Evolutionary conservation across 164 flowering plant genomes (phyloP).

Genomic region (Berberis vulgaris): DNA sequence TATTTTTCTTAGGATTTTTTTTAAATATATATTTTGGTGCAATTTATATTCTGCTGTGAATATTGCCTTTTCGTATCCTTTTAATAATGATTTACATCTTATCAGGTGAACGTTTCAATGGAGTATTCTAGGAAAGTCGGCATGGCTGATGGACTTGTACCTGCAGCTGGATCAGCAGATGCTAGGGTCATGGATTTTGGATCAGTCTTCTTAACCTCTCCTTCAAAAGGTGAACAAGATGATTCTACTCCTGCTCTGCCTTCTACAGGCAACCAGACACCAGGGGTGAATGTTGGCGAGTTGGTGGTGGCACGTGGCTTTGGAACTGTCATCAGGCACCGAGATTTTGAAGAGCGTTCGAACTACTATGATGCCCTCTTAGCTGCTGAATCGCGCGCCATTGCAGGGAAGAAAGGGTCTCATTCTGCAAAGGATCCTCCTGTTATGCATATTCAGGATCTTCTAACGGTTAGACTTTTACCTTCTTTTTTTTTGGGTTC

Average conservation of each 20-base stretch:
- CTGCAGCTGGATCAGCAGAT: conserved; percentile 42
- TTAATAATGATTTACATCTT: neutral
- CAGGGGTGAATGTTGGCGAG: conserved; percentile 74
- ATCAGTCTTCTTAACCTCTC: conserved; percentile 63
- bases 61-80: neutral
- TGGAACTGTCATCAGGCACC: conserved; percentile 73
- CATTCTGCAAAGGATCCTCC: conserved; percentile 87
- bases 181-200: conserved; percentile 97
- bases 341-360: conserved; percentile 97
- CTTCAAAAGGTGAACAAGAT: conserved; percentile 50
- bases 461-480: conserved; percentile 17
- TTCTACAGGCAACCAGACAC: conserved; percentile 33
- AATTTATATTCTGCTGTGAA: neutral
- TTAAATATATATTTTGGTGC: too few species aligned
- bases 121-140: conserved; percentile 85
- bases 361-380: conserved; percentile 85
- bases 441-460: conserved; percentile 73
- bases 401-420: conserved; percentile 70
- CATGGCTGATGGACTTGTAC: conserved; percentile 49
- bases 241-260: conserved; percentile 26
- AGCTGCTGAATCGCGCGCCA: conserved; percentile 87
- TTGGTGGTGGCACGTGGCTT: conserved; percentile 76
- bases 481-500: neutral
- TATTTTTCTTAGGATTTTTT: too few species aligned
- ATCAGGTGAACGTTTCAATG: conserved; percentile 86